Evolutionary conservation across 495 filamentous ascomycete species (phyloP).

Genomic region (Hyaloscypha finlandica): DNA sequence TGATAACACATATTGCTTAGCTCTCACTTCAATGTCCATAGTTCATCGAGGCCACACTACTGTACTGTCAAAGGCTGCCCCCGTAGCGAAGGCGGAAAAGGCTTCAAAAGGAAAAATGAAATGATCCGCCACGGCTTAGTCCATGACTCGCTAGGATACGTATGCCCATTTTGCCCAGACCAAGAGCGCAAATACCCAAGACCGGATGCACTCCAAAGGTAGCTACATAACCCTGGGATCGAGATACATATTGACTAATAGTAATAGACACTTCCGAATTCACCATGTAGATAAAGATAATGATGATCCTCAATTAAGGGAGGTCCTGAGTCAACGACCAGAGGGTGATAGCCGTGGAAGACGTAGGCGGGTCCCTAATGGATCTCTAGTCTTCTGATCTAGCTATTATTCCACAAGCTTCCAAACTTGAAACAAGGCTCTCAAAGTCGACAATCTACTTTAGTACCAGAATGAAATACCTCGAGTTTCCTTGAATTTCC

Average conservation of each 20-base stretch:
- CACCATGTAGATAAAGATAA: slow-evolving; percentile 70
- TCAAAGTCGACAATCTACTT: too few species aligned
- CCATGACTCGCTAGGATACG: slow-evolving; percentile 92
- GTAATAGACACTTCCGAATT: slow-evolving; percentile 77
- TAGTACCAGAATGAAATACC: too few species aligned
- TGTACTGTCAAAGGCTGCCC: slow-evolving; percentile 81
- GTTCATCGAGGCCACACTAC: slow-evolving; percentile 91
- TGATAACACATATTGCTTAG: slow-evolving; percentile 62
- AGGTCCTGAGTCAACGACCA: slow-evolving; percentile 69
- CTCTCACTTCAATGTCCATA: slow-evolving; percentile 98
- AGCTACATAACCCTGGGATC: slow-evolving; percentile 45
- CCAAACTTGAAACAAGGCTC: too few species aligned
- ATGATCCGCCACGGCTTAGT: slow-evolving; percentile 98
- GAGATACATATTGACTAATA: slow-evolving; percentile 23
- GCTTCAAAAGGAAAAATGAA: slow-evolving; percentile 98
- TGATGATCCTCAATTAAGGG: slow-evolving; percentile 63
- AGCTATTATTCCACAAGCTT: too few species aligned
- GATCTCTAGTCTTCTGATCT: too few species aligned
- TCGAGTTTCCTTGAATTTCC: too few species aligned
- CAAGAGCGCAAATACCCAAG: slow-evolving; percentile 95
- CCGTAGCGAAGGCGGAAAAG: slow-evolving; percentile 80
- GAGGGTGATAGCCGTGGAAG: slow-evolving; percentile 84
- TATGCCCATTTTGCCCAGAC: slow-evolving; percentile 96
- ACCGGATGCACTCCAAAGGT: slow-evolving; percentile 98
- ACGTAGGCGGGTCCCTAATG: too few species aligned